Conservation (phyloP, 2,329 filamentous ascomycete genomes). For the Epichloe uncinata region DNA sequence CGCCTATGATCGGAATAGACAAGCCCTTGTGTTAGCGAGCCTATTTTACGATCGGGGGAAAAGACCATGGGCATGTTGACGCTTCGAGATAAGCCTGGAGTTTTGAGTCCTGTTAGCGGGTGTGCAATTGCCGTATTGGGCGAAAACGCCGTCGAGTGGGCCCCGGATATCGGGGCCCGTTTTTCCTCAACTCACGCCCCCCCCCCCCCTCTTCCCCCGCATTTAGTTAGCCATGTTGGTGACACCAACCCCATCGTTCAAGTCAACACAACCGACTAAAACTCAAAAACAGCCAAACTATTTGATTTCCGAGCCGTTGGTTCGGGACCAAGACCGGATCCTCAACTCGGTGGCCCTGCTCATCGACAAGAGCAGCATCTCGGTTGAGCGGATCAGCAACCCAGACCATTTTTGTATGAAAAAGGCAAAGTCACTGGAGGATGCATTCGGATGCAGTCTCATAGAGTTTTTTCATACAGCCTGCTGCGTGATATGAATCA, state of each 20-base stretch:
- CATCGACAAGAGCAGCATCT: conserved; percentile 27
- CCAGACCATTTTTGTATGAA: neutral
- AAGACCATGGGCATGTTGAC: neutral
- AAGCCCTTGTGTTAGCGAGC: neutral
- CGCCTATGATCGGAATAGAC: neutral
- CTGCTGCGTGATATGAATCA: too few species aligned
- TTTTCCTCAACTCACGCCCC: too few species aligned
- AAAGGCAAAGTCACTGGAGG: neutral
- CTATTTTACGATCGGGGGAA: neutral
- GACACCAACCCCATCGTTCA: too few species aligned
- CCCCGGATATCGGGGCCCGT: conserved; percentile 18
- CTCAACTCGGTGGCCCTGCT: conserved; percentile 27
- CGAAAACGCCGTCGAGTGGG: conserved; percentile 55
- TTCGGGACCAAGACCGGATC: too few species aligned
- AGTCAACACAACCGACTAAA: too few species aligned
- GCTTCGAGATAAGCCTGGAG: neutral
- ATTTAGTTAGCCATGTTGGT: too few species aligned
- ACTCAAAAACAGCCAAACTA: too few species aligned
- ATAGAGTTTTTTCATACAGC: neutral
- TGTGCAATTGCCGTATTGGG: conserved; percentile 40
- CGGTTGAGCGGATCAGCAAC: conserved; percentile 1
- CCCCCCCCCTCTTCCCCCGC: too few species aligned
- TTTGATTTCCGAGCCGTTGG: too few species aligned
- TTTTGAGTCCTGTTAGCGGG: neutral
- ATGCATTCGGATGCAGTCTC: neutral